Conservation (phyloP, 78 protist genomes). For the Dictyostelium brefeldianum region DNA sequence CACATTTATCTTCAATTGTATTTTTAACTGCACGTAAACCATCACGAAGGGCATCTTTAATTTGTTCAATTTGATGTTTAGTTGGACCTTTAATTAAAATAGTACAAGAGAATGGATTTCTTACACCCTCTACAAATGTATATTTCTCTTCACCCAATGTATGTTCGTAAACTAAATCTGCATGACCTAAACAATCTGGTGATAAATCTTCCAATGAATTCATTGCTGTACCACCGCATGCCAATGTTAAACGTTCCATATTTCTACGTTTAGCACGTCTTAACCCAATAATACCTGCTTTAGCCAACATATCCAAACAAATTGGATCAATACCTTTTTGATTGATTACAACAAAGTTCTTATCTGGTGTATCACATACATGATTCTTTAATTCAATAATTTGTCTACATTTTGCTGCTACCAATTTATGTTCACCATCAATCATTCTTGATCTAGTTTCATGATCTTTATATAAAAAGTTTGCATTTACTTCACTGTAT, state of each 20-base stretch:
- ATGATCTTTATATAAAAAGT: slow-evolving; percentile 92
- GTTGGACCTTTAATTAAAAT: slow-evolving; percentile 98
- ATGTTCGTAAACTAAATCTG: slow-evolving; percentile 97
- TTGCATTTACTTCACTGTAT: slow-evolving; percentile 95
- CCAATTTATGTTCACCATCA: slow-evolving; percentile 96
- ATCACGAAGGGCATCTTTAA: slow-evolving; percentile 99
- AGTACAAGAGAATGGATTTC: slow-evolving; percentile 97
- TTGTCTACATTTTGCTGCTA: slow-evolving; percentile 93
- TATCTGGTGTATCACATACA: slow-evolving; percentile 88
- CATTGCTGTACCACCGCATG: slow-evolving; percentile 99
- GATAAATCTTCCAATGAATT: slow-evolving; percentile 96
- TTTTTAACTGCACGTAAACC: slow-evolving; percentile 99
- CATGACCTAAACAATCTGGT: slow-evolving; percentile 94
- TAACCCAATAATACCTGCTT: slow-evolving; percentile 97
- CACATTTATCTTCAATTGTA: slow-evolving; percentile 93
- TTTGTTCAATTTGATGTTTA: slow-evolving; percentile 97
- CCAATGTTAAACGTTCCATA: slow-evolving; percentile 98
- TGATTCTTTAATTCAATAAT: slow-evolving; percentile 96
- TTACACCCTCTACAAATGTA: slow-evolving; percentile 99
- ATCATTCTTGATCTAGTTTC: slow-evolving; percentile 95
- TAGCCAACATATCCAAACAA: slow-evolving; percentile 97
- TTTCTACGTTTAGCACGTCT: slow-evolving; percentile 99
- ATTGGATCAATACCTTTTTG: slow-evolving; percentile 99
- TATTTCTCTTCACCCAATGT: slow-evolving; percentile 98
- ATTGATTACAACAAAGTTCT: slow-evolving; percentile 97